Evolutionary conservation across 345 rosid genomes (phyloP), one percentile per base, ranked within the genome.

Genomic region (Lepidium aucheri): DNA sequence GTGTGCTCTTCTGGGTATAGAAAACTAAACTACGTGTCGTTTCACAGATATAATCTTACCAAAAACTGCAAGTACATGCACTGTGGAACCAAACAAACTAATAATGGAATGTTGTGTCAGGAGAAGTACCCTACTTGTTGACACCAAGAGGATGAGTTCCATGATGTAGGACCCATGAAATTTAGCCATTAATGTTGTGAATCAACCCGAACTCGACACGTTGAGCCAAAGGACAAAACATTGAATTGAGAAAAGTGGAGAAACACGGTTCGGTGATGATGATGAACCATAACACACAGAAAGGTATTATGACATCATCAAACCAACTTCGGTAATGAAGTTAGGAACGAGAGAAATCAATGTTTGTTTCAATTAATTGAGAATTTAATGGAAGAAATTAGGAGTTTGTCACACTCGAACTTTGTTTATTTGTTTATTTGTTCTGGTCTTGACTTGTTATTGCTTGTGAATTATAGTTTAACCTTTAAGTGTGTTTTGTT

Each of bases 131-230:
- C 53, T 52, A 73, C 67, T 59, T 11, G 56, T 73, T 58, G 72
- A 52, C 77, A 72, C 67, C 58, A 71, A 18, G 49, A 26, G 55
- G 53, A 65, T 65, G 66, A 60, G 66, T 57, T 28, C 32, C 71
- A 57, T 8, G 49, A 41, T 43, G 50, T 44, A 30, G 73, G 51
- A 52, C 42, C 73, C 73, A 52, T 60, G 12, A 43, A 63, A 32
- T 71, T 72, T 47, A 47, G 70, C 59, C 59, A 63, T n/a, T 64
- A 56, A 70, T 64, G 34, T 28, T 66, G 43, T 35, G 33, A 36
- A 73, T 67, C 77, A 66, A 67, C 77, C 68, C 68, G 72, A 67
- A 66, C 17, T 66, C 68, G 73, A 73, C 72, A 73, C 73, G 72
- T 73, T 42, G 55, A 35, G 50, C 56, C 38, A 73, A 28, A 65